Conservation (phyloP, 345 rosid species). For the Acer campestre region DNA sequence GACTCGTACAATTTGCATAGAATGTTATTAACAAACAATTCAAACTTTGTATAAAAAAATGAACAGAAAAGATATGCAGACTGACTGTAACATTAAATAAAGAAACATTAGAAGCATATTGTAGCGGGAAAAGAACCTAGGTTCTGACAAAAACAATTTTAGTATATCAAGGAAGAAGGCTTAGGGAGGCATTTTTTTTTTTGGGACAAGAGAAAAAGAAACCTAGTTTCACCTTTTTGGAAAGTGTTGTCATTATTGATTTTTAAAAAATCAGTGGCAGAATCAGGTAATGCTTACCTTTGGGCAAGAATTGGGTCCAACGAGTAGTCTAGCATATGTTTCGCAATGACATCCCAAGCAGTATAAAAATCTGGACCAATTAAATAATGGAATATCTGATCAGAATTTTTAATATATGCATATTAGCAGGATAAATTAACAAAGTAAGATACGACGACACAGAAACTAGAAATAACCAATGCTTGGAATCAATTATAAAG, state of each 20-base stretch:
- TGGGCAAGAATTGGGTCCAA: conserved; percentile 61
- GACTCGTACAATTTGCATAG: neutral
- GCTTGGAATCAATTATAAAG: neutral
- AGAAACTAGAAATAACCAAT: neutral
- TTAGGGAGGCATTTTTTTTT: neutral
- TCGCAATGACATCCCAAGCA: conserved; percentile 85
- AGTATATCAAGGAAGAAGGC: conserved; percentile 1
- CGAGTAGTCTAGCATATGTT: conserved; percentile 54
- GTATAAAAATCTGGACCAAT: conserved; percentile 81
- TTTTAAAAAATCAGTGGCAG: neutral
- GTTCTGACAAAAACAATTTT: neutral
- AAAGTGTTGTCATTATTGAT: conserved; percentile 1
- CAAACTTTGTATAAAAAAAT: neutral
- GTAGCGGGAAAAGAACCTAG: neutral
- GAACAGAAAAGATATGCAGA: neutral
- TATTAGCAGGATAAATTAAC: conserved; percentile 5
- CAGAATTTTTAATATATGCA: conserved; percentile 14
- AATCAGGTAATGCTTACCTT: conserved; percentile 49
- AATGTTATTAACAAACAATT: neutral
- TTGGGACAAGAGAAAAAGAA: neutral
- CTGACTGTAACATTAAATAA: neutral
- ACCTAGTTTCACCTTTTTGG: conserved; percentile 8
- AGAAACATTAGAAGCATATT: conserved; percentile 6
- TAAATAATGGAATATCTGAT: conserved; percentile 14
- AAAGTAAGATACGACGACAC: neutral